Percentiles rank a stretch among this genome's conserved stretches.
phyloP scores from a whole-genome alignment of 2,329 filamentous ascomycete species.

The Lasiodiplodia citricola region DNA sequence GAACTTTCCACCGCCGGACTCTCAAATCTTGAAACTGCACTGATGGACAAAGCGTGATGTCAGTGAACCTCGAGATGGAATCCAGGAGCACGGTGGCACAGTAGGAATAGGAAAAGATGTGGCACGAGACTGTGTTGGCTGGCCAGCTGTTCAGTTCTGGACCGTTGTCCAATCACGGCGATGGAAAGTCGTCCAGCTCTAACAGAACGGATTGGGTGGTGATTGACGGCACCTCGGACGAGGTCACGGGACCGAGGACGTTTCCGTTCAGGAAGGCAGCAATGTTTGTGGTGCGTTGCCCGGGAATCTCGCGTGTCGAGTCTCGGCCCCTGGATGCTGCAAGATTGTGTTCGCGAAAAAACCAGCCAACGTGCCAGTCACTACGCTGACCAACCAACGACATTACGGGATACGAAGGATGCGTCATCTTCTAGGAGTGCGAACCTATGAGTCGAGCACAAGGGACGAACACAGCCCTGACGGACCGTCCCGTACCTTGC shows the following conservation, averaged over 20 bases:
- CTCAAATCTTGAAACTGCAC: slow-evolving; percentile 14
- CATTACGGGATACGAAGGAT: neutral
- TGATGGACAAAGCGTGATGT: slow-evolving; percentile 7
- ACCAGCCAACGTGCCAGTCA: neutral
- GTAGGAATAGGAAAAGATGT: neutral
- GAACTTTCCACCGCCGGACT: neutral
- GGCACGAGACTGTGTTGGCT: neutral
- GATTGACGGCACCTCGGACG: neutral
- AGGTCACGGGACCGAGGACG: slow-evolving; percentile 1
- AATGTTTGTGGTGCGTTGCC: neutral
- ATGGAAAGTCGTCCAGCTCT: neutral
- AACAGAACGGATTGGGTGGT: neutral
- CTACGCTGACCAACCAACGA: neutral
- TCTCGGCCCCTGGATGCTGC: neutral
- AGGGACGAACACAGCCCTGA: neutral
- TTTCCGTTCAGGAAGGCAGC: neutral
- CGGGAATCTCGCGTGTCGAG: neutral
- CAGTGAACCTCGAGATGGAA: neutral
- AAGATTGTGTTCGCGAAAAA: slow-evolving; percentile 2
- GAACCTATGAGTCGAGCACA: slow-evolving; percentile 10
- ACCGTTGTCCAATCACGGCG: neutral
- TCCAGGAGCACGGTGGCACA: neutral
- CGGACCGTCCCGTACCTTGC: slow-evolving; percentile 24
- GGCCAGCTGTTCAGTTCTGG: neutral
- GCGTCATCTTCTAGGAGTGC: slow-evolving; percentile 10